phyloP scores from a whole-genome alignment of 1,284 basidiomycete genomes.

The Moesziomyces parantarcticus region DNA sequence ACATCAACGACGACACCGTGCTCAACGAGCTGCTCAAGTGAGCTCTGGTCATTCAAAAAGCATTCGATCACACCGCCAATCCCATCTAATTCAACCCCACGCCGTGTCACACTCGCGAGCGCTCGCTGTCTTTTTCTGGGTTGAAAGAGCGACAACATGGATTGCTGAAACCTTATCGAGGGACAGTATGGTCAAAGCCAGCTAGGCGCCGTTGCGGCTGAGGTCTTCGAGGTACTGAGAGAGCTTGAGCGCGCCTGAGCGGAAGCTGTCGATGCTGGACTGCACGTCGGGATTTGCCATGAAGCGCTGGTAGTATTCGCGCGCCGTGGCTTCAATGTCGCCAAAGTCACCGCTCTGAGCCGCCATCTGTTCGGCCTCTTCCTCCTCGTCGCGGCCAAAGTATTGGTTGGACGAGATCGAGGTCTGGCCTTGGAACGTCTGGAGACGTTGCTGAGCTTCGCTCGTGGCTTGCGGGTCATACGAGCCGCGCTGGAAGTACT shows the following conservation, averaged over 20 bases:
- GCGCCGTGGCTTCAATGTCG: constrained; percentile 63
- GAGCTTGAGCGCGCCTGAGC: constrained; percentile 64
- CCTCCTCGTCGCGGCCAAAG: constrained; percentile 87
- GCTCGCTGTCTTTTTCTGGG: background rate
- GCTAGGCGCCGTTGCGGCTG: constrained; percentile 63
- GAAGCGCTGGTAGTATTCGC: constrained; percentile 65
- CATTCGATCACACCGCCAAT: constrained; percentile 8
- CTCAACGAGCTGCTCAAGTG: constrained; percentile 56
- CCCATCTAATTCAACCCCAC: background rate
- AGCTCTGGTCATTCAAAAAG: constrained; percentile 18
- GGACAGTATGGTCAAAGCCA: background rate
- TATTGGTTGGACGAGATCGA: constrained; percentile 84
- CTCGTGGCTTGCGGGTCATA: constrained; percentile 81
- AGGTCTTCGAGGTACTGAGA: constrained; percentile 66
- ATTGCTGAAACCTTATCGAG: constrained; percentile 11
- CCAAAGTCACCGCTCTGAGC: constrained; percentile 54
- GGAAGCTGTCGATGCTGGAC: constrained; percentile 64
- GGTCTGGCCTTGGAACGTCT: constrained; percentile 88
- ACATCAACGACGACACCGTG: constrained; percentile 59
- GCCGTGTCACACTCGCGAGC: background rate
- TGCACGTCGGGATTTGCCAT: constrained; percentile 68
- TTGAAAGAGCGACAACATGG: background rate
- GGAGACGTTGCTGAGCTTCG: constrained; percentile 85
- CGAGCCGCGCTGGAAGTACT: constrained; percentile 91
- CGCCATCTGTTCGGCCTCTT: constrained; percentile 69